Base-by-base conservation (phyloP, 2,329 filamentous ascomycete species). In the Coniochaeta sp. region DNA sequence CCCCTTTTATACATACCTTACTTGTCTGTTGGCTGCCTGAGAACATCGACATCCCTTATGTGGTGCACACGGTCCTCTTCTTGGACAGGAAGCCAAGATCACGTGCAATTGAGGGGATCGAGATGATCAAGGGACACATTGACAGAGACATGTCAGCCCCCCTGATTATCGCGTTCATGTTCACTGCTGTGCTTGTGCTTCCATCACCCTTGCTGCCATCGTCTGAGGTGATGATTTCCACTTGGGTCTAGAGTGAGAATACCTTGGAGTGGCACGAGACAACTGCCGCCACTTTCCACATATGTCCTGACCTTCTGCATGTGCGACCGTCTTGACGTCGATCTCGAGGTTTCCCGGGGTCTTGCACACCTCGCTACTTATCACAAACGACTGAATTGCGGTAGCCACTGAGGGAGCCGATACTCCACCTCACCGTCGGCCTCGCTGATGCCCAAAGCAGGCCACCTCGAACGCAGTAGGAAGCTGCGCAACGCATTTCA, bases 391-490 rank as follows among this genome's bases (percentile, higher is more conserved):
- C 6, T 17, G 22, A 17, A 52, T 28, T 52, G 24, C 17, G 24
- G 4, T 52, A 24, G 22, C 47, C 47, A 52, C 47, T 52, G 47
- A 52, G 47, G 47, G 3, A 26, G 26, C 47, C 47, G 3, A 56
- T 38, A 56, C 32, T 22, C 54, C 30, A 34, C 54, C 17, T 56
- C 54, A 56, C 30, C 30, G 12, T 28, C 19, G 54, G 32, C 30
- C 54, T 56, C 19, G 54, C 54, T 56, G 54, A n/a, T 56, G 54
- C 54, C 54, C 54, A 56, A 56, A 38, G 19, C 30, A 56, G n/a
- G 10, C 54, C 28, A 19, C 54, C 28, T 36, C 12, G 5, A 14
- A 36, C 16, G 14, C 17, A 30, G 47, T 4, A 17, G 22, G n/a
- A n/a, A 26, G 47, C 26, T 52, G 47, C 24, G 24, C 17, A 52